A percentile compares a stretch with the other conserved stretches of the same genome.
phyloP scores from a whole-genome alignment of 139 green algal genomes.

The Chlorella sp. region DNA sequence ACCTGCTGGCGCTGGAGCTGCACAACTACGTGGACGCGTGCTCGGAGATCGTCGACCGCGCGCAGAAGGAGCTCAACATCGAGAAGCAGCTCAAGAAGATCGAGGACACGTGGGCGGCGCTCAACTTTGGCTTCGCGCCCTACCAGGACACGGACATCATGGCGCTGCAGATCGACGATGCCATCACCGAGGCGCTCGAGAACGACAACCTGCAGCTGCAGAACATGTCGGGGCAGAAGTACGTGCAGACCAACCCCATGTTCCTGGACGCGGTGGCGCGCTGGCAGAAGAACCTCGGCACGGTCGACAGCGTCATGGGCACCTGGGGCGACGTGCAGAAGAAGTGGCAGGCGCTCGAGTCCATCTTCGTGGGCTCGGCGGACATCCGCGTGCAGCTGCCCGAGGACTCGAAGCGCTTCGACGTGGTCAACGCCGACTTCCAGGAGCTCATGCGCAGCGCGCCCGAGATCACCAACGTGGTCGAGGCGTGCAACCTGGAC shows the following conservation, averaged over 20 bases:
- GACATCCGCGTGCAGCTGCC: slow-evolving; percentile 91
- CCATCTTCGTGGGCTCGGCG: slow-evolving; percentile 80
- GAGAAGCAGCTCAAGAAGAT: slow-evolving; percentile 84
- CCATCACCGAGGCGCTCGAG: slow-evolving; percentile 60
- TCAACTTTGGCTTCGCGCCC: slow-evolving; percentile 58
- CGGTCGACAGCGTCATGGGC: slow-evolving; percentile 69
- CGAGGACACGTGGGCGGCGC: slow-evolving; percentile 70
- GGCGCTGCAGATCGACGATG: slow-evolving; percentile 54
- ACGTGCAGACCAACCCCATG: slow-evolving; percentile 83
- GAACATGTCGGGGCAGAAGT: slow-evolving; percentile 79
- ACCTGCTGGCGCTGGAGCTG: slow-evolving; percentile 77
- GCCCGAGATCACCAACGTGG: slow-evolving; percentile 68
- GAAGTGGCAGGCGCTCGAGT: slow-evolving; percentile 88
- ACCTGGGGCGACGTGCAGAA: slow-evolving; percentile 84
- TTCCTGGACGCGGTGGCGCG: slow-evolving; percentile 76
- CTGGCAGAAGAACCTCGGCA: slow-evolving; percentile 85
- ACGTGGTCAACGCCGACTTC: slow-evolving; percentile 80
- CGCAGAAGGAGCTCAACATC: slow-evolving; percentile 85
- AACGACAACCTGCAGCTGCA: slow-evolving; percentile 86
- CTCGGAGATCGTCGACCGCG: slow-evolving; percentile 84
- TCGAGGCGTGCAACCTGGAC: slow-evolving; percentile 86
- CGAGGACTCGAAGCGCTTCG: slow-evolving; percentile 83
- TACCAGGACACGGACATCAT: slow-evolving; percentile 66
- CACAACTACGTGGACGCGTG: slow-evolving; percentile 83
- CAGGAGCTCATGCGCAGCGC: slow-evolving; percentile 68